Conservation (phyloP, 768 basidiomycete genomes). For the Calocybe cyanea region DNA sequence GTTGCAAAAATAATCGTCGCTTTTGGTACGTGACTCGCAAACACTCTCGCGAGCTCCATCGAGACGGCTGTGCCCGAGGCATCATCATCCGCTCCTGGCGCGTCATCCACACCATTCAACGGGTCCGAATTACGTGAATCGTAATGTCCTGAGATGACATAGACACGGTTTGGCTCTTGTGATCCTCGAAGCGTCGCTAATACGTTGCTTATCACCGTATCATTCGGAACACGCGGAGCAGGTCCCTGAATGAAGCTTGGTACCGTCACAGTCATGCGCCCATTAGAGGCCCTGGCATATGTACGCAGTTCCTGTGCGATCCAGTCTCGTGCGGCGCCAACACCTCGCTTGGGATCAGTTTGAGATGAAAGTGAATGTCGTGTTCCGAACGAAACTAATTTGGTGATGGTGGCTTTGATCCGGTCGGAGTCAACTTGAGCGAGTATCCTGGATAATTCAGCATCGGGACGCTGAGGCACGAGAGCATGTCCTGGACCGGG, state of each 20-base stretch:
- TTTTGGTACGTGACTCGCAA: constrained; percentile 41
- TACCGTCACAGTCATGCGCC: constrained; percentile 41
- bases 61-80: constrained; percentile 52
- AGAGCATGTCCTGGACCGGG: constrained; percentile 43
- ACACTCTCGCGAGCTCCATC: constrained; percentile 50
- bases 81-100: constrained; percentile 53
- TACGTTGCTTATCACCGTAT: constrained; percentile 49
- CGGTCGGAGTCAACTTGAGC: constrained; percentile 39
- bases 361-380: constrained; percentile 50
- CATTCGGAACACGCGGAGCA: constrained; percentile 29
- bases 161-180: constrained; percentile 45
- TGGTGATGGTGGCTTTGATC: constrained; percentile 43
- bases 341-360: constrained; percentile 49
- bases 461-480: constrained; percentile 37
- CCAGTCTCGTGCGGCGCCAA: constrained; percentile 56
- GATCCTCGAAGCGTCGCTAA: constrained; percentile 47
- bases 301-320: constrained; percentile 42
- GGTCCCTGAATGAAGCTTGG: constrained; percentile 42
- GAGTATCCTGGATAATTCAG: constrained; percentile 43
- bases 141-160: constrained; percentile 54
- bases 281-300: constrained; percentile 33
- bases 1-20: constrained; percentile 52
- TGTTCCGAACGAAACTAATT: constrained; percentile 56
- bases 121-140: constrained; percentile 41
- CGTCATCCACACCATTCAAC: constrained; percentile 38